phyloP scores from a whole-genome alignment of 805 yeast genomes.

The Metschnikowia lochheadii region DNA sequence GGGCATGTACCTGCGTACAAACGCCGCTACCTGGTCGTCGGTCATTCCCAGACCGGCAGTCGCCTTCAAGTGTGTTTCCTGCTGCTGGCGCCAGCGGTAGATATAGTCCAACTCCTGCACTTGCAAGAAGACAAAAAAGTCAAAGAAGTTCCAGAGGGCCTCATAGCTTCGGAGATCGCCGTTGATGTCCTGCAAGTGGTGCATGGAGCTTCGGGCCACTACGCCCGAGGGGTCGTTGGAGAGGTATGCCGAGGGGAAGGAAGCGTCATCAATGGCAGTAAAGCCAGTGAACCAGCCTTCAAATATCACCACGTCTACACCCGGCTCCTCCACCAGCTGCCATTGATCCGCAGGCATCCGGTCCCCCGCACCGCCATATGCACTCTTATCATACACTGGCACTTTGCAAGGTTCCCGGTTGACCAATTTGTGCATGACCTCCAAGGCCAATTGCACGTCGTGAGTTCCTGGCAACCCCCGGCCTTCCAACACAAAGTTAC shows the following conservation, averaged over 20 bases:
- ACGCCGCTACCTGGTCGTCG: slow-evolving; percentile 59
- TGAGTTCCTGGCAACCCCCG: slow-evolving; percentile 96
- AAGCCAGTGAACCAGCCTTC: slow-evolving; percentile 97
- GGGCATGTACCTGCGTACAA: slow-evolving; percentile 86
- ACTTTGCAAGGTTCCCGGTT: slow-evolving; percentile 19
- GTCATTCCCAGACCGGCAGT: slow-evolving; percentile 73
- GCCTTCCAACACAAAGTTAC: slow-evolving; percentile 61
- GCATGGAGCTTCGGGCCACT: slow-evolving; percentile 21
- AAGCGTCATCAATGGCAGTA: slow-evolving; percentile 24
- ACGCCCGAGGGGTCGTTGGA: slow-evolving; percentile 16
- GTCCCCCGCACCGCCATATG: slow-evolving; percentile 74
- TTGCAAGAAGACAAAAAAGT: slow-evolving; percentile 56
- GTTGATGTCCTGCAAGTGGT: slow-evolving; percentile 46
- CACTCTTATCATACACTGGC: slow-evolving; percentile 80
- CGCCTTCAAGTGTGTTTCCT: slow-evolving; percentile 58
- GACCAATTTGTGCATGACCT: slow-evolving; percentile 33
- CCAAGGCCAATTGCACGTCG: slow-evolving; percentile 50
- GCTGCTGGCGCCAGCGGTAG: slow-evolving; percentile 74
- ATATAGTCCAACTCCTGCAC: slow-evolving; percentile 61
- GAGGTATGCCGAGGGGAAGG: slow-evolving; percentile 20
- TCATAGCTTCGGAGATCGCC: slow-evolving; percentile 47
- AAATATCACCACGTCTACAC: slow-evolving; percentile 63
- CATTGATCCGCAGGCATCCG: slow-evolving; percentile 43
- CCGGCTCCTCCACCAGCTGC: slow-evolving; percentile 24
- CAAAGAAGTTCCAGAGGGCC: slow-evolving; percentile 53